Evolutionary conservation across 768 basidiomycete species (phyloP), one percentile per base, ranked within the genome.

Genomic region (Plicaturopsis crispa): DNA sequence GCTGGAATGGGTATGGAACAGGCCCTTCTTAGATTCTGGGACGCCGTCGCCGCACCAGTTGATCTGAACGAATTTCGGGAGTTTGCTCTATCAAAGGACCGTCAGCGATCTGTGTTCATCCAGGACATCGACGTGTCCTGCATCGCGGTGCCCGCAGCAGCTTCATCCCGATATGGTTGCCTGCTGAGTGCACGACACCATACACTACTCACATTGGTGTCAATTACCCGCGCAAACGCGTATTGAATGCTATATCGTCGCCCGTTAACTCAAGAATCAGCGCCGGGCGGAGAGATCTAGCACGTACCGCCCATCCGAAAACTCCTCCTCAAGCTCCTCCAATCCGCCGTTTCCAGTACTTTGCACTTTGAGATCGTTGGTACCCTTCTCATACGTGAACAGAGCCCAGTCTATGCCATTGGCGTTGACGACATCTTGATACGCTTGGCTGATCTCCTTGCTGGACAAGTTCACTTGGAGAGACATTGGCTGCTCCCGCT

Each of bases 1-100:
- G 32, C 73, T 72, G 5, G 90, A 78, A 57, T 97, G 93, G 6
- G 79, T 82, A 52, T 89, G 83, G 65, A 94, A 94, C 17, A 96
- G 69, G 6, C 94, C 94, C 57, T 98, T 98, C 61, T 87, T 84
- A 14, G 70, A 69, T 56, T 81, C 89, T 10, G 94, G 94, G 1
- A 98, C 94, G 41, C 94, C 94, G 52, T 94, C 93, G 31, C 94
- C 94, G 49, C 90, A 91, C 93, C 94, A 96, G 51, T 91, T 89
- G 60, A 98, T 84, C 53, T 94, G 87, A 12, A 97, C 90, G 45
- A 93, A 89, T 64, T 96, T 97, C 32, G 82, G 70, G 2, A 98
- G 72, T 44, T 82, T 69, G 52, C 75, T 88, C 85, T 94, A 39
- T 6, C 36, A 3, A n/a, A 4, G 22, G 6, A 38, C 43, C n/a